Percentiles rank a stretch among this genome's conserved stretches.
phyloP scores from a whole-genome alignment of 2,329 filamentous ascomycete species.

The Aspergillus fumigatiaffinis region DNA sequence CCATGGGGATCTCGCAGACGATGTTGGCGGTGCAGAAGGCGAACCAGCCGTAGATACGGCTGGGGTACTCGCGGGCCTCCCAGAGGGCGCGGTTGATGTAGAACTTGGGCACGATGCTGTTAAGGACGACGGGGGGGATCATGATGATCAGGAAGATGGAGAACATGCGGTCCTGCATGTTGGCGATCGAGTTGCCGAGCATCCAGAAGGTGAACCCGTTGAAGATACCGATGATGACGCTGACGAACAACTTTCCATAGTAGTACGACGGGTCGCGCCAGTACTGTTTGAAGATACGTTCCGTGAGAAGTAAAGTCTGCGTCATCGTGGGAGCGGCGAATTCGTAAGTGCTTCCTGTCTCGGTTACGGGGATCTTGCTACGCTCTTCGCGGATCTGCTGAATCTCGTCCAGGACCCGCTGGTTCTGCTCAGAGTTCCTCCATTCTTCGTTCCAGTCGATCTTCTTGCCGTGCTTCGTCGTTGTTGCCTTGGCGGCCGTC shows the following conservation, averaged over 20 bases:
- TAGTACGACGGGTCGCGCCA: conserved; percentile 74
- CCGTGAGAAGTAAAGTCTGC: conserved; percentile 65
- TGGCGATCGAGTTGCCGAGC: conserved; percentile 60
- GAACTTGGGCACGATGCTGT: conserved; percentile 73
- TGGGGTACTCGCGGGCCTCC: conserved; percentile 69
- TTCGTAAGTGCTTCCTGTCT: conserved; percentile 45
- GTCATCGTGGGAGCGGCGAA: conserved; percentile 63
- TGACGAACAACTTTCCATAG: conserved; percentile 71
- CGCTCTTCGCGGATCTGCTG: conserved; percentile 58
- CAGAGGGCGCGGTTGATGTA: conserved; percentile 68
- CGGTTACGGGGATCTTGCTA: conserved; percentile 44
- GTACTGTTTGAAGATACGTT: conserved; percentile 67
- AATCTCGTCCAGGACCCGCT: conserved; percentile 60
- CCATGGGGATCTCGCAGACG: conserved; percentile 67
- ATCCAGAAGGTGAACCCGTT: conserved; percentile 76
- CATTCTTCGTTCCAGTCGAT: conserved; percentile 75
- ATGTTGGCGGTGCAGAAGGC: conserved; percentile 72
- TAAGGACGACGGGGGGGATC: conserved; percentile 68
- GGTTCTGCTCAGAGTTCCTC: conserved; percentile 61
- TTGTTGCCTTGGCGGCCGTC: conserved; percentile 57
- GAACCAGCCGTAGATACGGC: conserved; percentile 72
- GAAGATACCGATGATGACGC: conserved; percentile 69
- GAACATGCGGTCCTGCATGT: conserved; percentile 77
- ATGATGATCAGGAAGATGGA: conserved; percentile 63
- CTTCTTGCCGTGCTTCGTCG: conserved; percentile 49